phyloP scores from a whole-genome alignment of 768 basidiomycete genomes.

The Kondoa subrosea region DNA sequence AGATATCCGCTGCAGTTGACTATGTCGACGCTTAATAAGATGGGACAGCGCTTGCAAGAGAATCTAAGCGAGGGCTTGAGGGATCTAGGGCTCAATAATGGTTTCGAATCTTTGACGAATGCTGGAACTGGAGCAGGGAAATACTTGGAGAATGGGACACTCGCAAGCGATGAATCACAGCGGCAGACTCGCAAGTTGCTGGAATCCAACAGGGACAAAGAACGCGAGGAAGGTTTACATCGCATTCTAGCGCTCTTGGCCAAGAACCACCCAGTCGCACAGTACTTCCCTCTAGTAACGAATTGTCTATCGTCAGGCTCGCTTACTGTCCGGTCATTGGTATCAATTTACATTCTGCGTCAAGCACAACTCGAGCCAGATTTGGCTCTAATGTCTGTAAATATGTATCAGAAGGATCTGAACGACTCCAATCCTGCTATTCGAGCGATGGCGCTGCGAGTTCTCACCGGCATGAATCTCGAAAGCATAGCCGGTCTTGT shows the following conservation, averaged over 20 bases:
- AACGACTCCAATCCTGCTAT: conserved; percentile 83
- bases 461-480: conserved; percentile 78
- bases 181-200: conserved; percentile 71
- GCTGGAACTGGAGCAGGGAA: conserved; percentile 25
- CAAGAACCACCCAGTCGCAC: conserved; percentile 74
- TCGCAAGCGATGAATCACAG: conserved; percentile 52
- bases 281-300: conserved; percentile 90
- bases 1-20: no score
- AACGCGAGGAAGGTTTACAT: conserved; percentile 90
- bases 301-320: conserved; percentile 88
- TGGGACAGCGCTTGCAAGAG: conserved; percentile 13
- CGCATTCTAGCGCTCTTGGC: conserved; percentile 86
- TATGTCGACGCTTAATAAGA: background rate
- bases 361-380: conserved; percentile 89
- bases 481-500: conserved; percentile 73
- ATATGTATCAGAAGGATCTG: conserved; percentile 94
- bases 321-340: conserved; percentile 52
- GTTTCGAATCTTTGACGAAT: conserved; percentile 17
- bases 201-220: conserved; percentile 70
- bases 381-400: conserved; percentile 84
- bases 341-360: conserved; percentile 90
- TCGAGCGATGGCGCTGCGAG: conserved; percentile 85
- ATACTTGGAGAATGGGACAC: conserved; percentile 27
- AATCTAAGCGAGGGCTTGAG: conserved; percentile 18
- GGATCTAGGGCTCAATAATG: conserved; percentile 16